Base-by-base conservation (phyloP, 2,329 filamentous ascomycete species). In the Fusarium tupiense region DNA sequence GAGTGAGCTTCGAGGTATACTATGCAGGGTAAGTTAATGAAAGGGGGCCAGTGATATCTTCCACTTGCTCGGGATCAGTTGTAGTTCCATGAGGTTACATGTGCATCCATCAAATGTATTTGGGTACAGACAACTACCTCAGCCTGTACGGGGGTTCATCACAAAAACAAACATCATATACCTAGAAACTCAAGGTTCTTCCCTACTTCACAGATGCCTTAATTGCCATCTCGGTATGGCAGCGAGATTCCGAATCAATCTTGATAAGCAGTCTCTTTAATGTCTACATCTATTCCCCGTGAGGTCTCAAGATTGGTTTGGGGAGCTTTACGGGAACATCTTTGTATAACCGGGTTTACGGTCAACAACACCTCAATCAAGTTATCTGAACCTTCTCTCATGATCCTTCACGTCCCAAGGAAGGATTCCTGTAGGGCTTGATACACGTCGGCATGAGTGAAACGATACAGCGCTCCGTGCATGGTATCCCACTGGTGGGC, bases 41-140 rank as follows among this genome's bases (percentile, higher is more conserved):
- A 22, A 8, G 3, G 7, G 19, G 33, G 3, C 1, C 4, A 3
- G 22, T 14, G 2, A 22, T 16, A 22, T 37, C 9, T 3, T 22
- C 19, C 10, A 22, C 14, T 22, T 22, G 13, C 33, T 53, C 24
- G 2, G 13, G 20, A 22, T 38, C 9, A 54, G 7, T 35, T 8
- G 33, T 35, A 17, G 19, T 26, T 29, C 6, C 16, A 12, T 29
- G 19, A 38, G 50, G 14, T 22, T 2, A 11, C 19, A 17, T 17
- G 4, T 4, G 19, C 19, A 54, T 22, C 11, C 9, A 6, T 53
- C 12, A 5, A 38, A 26, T 14, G 5, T 29, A 4, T 26, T 38
- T 22, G 12, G 22, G 12, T 22, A 22, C 9, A 54, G 19, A 37
- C n/a, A 26, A 38, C 6, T 38, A 22, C 8, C 9, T 6, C 19